Base-by-base conservation (phyloP, 345 rosid species). In the Melastoma malabathricum region DNA sequence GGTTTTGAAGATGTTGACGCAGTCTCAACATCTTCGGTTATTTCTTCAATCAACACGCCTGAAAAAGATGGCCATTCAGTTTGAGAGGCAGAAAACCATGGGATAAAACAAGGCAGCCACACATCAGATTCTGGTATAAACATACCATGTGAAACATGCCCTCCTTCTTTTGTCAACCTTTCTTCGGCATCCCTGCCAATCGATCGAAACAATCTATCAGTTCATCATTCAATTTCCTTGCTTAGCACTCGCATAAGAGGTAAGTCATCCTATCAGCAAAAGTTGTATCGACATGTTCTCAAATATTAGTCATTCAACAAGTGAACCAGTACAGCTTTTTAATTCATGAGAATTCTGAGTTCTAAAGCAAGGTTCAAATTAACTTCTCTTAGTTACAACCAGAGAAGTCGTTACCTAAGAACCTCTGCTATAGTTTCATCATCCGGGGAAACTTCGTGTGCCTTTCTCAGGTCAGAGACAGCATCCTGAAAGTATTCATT, bases 381-480 rank as follows among this genome's bases (percentile, higher is more conserved):
- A 16, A 22, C 47, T 8, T 13, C 25, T 9, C 3, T 19, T 7
- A 18, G 15, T 51, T 51, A 17, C 27, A 48, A 15, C 13, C 15
- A n/a, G 20, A 51, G 48, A 51, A 50, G 59, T 44, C 27, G 50
- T 61, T 75, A 88, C 99, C 94, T 88, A 54, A 88, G 61, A 39
- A 85, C 88, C 60, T 75, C 75, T 0, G 82, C 75, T 62, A 93
- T 75, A 14, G 92, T 93, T 66, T 85, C 97, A 54, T 88, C 99
- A 61, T 75, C 86, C 46, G 95, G 92, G 47, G 84, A 84, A 59
- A 75, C 72, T 72, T 93, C 88, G 64, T 31, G 81, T 55, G 97
- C 97, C 55, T 79, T 76, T 53, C 71, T 73, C 76, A 93, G 68
- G 71, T 85, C 89, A 34, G 75, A 78, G 64, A 83, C 75, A 23